Percentiles rank a stretch among this genome's conserved stretches.
Conservation (phyloP, 208 protist genomes). For the Acanthamoeba healyi region DNA sequence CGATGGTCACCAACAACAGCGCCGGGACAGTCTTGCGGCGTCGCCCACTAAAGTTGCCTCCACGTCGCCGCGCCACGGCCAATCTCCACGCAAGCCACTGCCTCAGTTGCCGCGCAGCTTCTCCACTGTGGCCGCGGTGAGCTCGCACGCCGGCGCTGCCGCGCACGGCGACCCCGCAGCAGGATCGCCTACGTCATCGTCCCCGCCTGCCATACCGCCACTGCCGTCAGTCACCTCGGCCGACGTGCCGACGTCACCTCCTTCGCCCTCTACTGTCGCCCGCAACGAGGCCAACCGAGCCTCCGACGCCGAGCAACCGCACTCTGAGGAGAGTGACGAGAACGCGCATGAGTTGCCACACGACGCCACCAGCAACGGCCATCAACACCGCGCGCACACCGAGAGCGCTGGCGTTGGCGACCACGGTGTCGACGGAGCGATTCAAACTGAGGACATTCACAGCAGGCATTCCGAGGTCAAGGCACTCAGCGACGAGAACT, state of each 20-base stretch:
- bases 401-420: neutral
- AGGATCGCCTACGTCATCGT: neutral
- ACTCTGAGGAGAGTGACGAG: slow-evolving; percentile 4
- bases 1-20: neutral
- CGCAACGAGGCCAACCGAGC: neutral
- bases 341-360: neutral
- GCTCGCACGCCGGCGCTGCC: neutral
- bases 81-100: slow-evolving; percentile 8
- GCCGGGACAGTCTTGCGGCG: neutral
- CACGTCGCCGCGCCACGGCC: neutral
- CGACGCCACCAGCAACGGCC: neutral
- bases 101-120: neutral
- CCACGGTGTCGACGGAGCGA: neutral
- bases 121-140: neutral
- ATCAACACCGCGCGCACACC: neutral
- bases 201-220: neutral
- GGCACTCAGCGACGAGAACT: neutral
- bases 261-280: neutral
- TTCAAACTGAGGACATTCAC: neutral
- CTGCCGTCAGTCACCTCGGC: neutral
- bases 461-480: neutral
- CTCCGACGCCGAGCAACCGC: neutral
- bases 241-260: neutral
- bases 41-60: neutral
- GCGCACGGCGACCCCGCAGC: neutral